Evolutionary conservation across 2,329 filamentous ascomycete genomes (phyloP).

Genomic region (Alternaria atra): DNA sequence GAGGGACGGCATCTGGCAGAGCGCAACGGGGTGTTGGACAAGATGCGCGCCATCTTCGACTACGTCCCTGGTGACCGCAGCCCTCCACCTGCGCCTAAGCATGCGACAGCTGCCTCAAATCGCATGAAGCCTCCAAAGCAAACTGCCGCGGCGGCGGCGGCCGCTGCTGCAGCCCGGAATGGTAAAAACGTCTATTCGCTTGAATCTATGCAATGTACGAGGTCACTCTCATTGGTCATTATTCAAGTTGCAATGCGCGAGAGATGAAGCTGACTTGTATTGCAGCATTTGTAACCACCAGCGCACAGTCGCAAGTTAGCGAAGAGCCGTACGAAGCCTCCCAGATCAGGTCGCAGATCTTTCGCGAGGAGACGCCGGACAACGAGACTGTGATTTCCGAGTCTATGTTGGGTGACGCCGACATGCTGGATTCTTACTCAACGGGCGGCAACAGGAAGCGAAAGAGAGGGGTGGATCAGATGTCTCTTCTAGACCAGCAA

Average conservation of each 20-base stretch:
- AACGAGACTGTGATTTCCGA: constrained; percentile 84
- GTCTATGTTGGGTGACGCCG: constrained; percentile 85
- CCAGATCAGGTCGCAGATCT: constrained; percentile 66
- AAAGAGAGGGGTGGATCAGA: constrained; percentile 76
- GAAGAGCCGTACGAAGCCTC: constrained; percentile 72
- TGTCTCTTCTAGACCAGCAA: constrained; percentile 75
- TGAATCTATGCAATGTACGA: constrained; percentile 40
- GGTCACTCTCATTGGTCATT: constrained; percentile 18
- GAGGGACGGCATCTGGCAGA: constrained; percentile 83
- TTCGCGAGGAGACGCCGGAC: constrained; percentile 83
- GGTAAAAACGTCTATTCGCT: constrained; percentile 44
- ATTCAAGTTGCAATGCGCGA: not conserved
- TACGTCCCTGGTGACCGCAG: constrained; percentile 84
- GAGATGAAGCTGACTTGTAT: constrained; percentile 9
- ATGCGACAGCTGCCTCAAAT: constrained; percentile 73
- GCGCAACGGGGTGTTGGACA: constrained; percentile 85
- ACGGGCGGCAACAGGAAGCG: constrained; percentile 69
- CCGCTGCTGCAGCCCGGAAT: constrained; percentile 45
- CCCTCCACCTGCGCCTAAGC: constrained; percentile 92
- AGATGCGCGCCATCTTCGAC: constrained; percentile 87
- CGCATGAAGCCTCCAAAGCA: constrained; percentile 82
- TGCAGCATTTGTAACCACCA: constrained; percentile 32
- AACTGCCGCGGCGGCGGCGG: constrained; percentile 68
- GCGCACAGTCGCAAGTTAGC: constrained; percentile 51
- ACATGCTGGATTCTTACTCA: constrained; percentile 72